phyloP scores from a whole-genome alignment of 2,329 filamentous ascomycete species.

The Colletotrichum agaves region DNA sequence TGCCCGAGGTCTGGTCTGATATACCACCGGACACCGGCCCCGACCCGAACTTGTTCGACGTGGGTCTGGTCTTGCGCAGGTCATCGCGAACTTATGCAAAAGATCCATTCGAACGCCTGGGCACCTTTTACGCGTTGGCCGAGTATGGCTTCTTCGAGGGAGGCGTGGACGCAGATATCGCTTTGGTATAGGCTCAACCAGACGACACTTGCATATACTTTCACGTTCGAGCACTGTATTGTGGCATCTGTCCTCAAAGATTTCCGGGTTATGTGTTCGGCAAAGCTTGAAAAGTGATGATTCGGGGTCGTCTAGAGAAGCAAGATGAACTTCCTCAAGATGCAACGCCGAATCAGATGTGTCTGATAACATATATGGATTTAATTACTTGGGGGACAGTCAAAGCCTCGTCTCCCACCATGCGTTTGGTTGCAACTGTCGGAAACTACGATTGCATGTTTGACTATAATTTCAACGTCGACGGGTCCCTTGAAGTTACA shows the following conservation, averaged over 20 bases:
- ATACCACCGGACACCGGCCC: neutral
- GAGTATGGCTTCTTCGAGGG: neutral
- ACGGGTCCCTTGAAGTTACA: constrained; percentile 51
- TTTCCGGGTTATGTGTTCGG: too few relatives aligned
- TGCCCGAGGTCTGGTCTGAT: neutral
- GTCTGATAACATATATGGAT: constrained; percentile 46
- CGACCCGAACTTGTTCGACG: neutral
- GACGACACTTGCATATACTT: too few relatives aligned
- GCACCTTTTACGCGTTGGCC: neutral
- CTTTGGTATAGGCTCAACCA: neutral
- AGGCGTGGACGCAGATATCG: neutral
- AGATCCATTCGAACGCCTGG: neutral
- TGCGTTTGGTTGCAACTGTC: constrained; percentile 44
- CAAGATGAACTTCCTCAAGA: constrained; percentile 42
- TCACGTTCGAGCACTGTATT: too few relatives aligned
- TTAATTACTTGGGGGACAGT: constrained; percentile 46
- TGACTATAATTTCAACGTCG: constrained; percentile 49
- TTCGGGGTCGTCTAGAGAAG: too few relatives aligned
- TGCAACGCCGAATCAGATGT: constrained; percentile 36
- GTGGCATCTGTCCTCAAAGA: too few relatives aligned
- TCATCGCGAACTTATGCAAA: neutral
- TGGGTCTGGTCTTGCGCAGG: neutral
- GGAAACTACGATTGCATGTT: constrained; percentile 58
- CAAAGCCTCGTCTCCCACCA: constrained; percentile 45
- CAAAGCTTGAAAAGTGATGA: too few relatives aligned